Conservation (phyloP, 768 basidiomycete genomes). For the Russula brevipes region DNA sequence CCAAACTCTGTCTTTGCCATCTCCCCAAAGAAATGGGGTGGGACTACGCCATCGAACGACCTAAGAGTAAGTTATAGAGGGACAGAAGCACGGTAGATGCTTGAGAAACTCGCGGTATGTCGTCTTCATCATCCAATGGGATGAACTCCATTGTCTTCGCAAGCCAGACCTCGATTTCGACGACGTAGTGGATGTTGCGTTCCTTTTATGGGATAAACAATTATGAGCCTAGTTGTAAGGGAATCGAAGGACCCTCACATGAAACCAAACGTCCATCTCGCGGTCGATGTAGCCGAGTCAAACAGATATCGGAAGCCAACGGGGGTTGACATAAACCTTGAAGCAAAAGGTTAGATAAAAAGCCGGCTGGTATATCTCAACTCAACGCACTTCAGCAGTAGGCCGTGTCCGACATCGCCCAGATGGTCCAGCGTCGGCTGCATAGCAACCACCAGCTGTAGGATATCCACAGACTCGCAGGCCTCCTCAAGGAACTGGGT, state of each 20-base stretch:
- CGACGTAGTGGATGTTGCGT: slow-evolving; percentile 88
- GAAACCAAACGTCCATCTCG: slow-evolving; percentile 96
- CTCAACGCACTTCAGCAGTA: slow-evolving; percentile 71
- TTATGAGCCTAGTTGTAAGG: slow-evolving; percentile 5
- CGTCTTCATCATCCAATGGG: slow-evolving; percentile 56
- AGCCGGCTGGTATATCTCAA: background rate
- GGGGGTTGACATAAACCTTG: slow-evolving; percentile 89
- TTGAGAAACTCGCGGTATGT: slow-evolving; percentile 42
- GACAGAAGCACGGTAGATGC: background rate
- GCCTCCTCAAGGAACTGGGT: slow-evolving; percentile 86
- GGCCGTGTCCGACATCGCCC: slow-evolving; percentile 83
- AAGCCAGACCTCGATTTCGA: slow-evolving; percentile 90
- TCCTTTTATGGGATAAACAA: slow-evolving; percentile 48
- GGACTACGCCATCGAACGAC: slow-evolving; percentile 82
- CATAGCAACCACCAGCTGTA: slow-evolving; percentile 90
- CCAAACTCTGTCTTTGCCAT: slow-evolving; percentile 96
- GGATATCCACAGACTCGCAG: slow-evolving; percentile 75
- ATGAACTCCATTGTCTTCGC: slow-evolving; percentile 64
- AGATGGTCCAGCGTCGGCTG: slow-evolving; percentile 94
- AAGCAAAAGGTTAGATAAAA: background rate
- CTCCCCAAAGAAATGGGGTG: slow-evolving; percentile 96
- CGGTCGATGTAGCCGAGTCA: slow-evolving; percentile 87
- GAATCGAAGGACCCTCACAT: slow-evolving; percentile 46
- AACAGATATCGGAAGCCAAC: slow-evolving; percentile 91
- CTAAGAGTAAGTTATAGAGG: slow-evolving; percentile 32